Evolutionary conservation across 371 early-diverging fungal species (phyloP), one percentile per base, ranked within the genome.

Genomic region (Apophysomyces variabilis): DNA sequence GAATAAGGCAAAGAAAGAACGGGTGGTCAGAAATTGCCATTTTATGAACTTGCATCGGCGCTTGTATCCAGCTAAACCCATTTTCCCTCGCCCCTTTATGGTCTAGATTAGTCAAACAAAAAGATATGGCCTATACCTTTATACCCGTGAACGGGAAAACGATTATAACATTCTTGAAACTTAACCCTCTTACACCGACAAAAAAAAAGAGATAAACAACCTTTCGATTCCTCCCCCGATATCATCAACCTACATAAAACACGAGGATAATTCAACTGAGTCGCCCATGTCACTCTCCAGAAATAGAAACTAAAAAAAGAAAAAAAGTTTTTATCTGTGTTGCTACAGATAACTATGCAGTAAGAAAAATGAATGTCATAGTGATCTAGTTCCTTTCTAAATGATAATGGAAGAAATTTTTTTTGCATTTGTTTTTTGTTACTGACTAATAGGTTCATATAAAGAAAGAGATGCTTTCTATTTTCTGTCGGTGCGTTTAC

Each of bases 81-180:
- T 26, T 50, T 47, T 47, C 47, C 47, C 47, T 47, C 47, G 47
- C 47, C 47, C n/a, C n/a, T 50, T 50, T 50, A 18, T 21, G 21
- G 21, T 14, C 16, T 47, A 50, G 54, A 8, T 16, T 50, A 26
- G 41, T 41, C 13, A 41, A 11, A 11, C 41, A 11, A 50, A 50
- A 26, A 26, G 32, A 26, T 2, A 26, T 26, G 3, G 54, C 54
- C 21, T 50, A 21, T 18, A 9, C 21, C 5, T 21, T 18, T 50
- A 9, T 4, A 50, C 54, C 21, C 21, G 54, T 21, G 21, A 9
- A 18, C 18, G 16, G 21, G 9, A 50, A 18, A 9, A 26, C 21
- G 5, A 9, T 4, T 16, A 26, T 16, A 18, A 50, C 32, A 26
- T 26, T 26, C 32, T 26, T 26, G 32, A 26, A 26, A 26, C 32